Base-by-base conservation (phyloP, 441 rosid genomes). In the Mallotus repandus region DNA sequence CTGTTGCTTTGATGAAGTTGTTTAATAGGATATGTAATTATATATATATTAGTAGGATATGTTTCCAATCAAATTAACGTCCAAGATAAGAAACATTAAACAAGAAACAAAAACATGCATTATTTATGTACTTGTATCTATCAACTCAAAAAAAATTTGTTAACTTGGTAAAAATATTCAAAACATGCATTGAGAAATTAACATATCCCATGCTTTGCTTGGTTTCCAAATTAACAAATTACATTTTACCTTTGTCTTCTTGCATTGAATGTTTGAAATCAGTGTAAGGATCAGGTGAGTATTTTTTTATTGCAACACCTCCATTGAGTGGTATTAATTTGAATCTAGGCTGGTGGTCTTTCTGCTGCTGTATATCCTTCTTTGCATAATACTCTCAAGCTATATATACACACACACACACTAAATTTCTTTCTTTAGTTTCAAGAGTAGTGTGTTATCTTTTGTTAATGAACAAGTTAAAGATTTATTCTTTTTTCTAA, bases 261-360 rank as follows among this genome's bases (percentile, higher is more conserved):
- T 77, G 84, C 97, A 92, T 95, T 53, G 98, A 95, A 18, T 71
- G 22, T 54, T 86, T 84, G 63, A 95, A 95, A 74, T 95, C 99
- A 16, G 66, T 68, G 79, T 88, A 88, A 32, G 98, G 99, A 75
- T 92, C 92, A 49, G 90, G 85, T 4, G 99, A 91, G 71, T 75
- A 86, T 61, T 87, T 92, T 74, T 72, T 84, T 7, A 89, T 83
- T 16, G 90, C 94, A 60, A 78, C 80, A 18, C 92, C 92, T 25
- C 94, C 90, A 48, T 60, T 78, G 52, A 81, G 46, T n/a, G 78
- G 80, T 0, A 64, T 43, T n/a, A n/a, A n/a, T n/a, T 14, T 50
- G 25, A 38, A 66, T 49, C 21, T 67, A 52, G 0, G 78, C 76
- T 12, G 48, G 38, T 41, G 60, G 60, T 29, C 65, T 71, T 43